These are phyloP conservation scores for Leptomonas pyrrhocoris DNA, from an alignment of 208 protist species.

Conservation along the genomic window DNA sequence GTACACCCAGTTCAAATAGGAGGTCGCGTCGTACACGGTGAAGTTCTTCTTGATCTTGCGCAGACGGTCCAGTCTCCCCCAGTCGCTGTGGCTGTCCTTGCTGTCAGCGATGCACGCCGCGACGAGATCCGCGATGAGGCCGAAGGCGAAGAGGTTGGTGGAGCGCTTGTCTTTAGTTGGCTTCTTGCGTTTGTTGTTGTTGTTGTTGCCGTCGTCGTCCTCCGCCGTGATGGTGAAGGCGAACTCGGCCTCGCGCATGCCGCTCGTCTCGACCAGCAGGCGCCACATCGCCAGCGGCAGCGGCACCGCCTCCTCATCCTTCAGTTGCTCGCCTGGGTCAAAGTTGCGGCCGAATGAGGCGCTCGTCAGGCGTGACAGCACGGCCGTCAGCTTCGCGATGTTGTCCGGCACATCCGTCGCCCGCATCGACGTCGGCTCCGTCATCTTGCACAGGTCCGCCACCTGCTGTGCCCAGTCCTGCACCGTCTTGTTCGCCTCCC, in stretches of 20 bases:
- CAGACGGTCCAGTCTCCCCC: slow-evolving; percentile 67
- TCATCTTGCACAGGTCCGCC: slow-evolving; percentile 51
- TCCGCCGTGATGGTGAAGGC: slow-evolving; percentile 55
- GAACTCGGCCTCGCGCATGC: slow-evolving; percentile 76
- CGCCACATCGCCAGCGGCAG: slow-evolving; percentile 79
- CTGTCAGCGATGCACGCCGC: slow-evolving; percentile 41
- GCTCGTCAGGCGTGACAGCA: slow-evolving; percentile 41
- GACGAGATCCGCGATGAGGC: slow-evolving; percentile 44
- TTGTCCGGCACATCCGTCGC: slow-evolving; percentile 44
- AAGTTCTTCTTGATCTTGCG: slow-evolving; percentile 51
- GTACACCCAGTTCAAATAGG: slow-evolving; percentile 78
- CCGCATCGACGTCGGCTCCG: slow-evolving; percentile 45
- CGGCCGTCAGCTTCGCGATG: slow-evolving; percentile 31
- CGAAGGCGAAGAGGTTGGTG: slow-evolving; percentile 40
- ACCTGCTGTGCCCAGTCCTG: slow-evolving; percentile 53
- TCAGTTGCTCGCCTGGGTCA: slow-evolving; percentile 61
- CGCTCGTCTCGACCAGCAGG: slow-evolving; percentile 65
- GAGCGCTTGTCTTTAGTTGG: slow-evolving; percentile 35
- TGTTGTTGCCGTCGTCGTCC: slow-evolving; percentile 24
- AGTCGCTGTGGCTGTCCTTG: slow-evolving; percentile 34
- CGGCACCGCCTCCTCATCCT: slow-evolving; percentile 32
- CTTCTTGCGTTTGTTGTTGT: slow-evolving; percentile 22
- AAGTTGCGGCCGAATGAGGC: slow-evolving; percentile 57
- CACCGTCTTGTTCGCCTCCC: slow-evolving; percentile 55
- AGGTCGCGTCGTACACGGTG: slow-evolving; percentile 51